Evolutionary conservation across 331 rosid species (phyloP).

Genomic region (Quercus lobata): DNA sequence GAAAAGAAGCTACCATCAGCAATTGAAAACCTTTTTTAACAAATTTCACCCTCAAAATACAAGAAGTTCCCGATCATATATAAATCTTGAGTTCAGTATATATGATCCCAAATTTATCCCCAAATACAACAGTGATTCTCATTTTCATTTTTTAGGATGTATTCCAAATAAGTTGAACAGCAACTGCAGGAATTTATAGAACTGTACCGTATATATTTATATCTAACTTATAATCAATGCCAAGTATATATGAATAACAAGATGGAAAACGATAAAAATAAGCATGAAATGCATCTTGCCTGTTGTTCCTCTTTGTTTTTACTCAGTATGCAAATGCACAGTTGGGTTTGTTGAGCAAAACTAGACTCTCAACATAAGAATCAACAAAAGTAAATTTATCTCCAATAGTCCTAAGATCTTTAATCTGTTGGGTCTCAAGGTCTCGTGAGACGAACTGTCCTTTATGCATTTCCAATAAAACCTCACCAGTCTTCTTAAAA

Average conservation of each 20-base stretch:
- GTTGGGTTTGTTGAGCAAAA: not conserved
- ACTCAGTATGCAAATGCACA: not conserved
- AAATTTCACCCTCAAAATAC: not conserved
- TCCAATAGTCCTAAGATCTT: not conserved
- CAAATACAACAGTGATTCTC: not conserved
- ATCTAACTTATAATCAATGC: too few relatives aligned
- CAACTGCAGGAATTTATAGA: too few relatives aligned
- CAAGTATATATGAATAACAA: too few relatives aligned
- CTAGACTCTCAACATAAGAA: not conserved
- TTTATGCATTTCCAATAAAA: not conserved
- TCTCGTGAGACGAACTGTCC: not conserved
- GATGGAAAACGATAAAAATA: too few relatives aligned
- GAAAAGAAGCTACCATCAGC: not conserved
- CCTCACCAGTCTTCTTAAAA: not conserved
- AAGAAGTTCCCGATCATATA: not conserved
- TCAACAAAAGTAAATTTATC: not conserved
- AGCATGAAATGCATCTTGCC: too few relatives aligned
- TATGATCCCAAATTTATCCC: not conserved
- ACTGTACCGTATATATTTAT: too few relatives aligned
- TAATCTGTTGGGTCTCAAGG: not conserved
- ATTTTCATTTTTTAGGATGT: not conserved
- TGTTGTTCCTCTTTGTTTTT: not conserved
- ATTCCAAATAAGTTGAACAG: not conserved
- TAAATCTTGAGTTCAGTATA: not conserved
- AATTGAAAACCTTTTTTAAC: not conserved